Conservation (phyloP, 129 eudicot genomes). For the Glebionis coronaria region DNA sequence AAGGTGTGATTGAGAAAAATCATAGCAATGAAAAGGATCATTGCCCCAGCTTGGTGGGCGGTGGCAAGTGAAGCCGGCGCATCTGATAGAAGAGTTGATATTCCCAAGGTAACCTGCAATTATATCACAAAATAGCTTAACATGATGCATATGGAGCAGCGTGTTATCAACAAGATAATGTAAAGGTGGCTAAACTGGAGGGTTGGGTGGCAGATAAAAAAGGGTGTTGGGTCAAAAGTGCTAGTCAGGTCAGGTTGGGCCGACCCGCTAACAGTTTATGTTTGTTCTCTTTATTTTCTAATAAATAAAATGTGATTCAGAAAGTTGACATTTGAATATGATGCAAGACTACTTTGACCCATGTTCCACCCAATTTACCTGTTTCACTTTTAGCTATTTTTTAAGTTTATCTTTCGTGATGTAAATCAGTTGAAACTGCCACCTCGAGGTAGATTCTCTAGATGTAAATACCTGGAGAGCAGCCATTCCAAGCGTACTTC, state of each 20-base stretch:
- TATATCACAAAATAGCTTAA: slow-evolving; percentile 3
- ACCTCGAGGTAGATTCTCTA: neutral
- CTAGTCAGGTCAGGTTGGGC: neutral
- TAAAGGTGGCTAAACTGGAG: neutral
- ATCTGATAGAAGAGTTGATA: slow-evolving; percentile 77
- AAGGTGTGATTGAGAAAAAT: slow-evolving; percentile 79
- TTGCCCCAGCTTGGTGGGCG: slow-evolving; percentile 98
- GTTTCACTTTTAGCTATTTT: neutral
- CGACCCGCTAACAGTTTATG: too few species aligned
- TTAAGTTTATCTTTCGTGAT: neutral
- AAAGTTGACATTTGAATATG: too few species aligned
- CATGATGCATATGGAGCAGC: neutral
- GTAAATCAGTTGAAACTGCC: neutral
- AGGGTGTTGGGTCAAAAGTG: neutral
- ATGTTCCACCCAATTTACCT: neutral
- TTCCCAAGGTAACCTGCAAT: slow-evolving; percentile 86
- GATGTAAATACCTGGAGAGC: slow-evolving; percentile 67
- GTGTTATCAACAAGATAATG: neutral
- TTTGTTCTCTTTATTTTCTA: too few species aligned
- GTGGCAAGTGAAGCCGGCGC: slow-evolving; percentile 90
- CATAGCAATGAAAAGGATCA: slow-evolving; percentile 79
- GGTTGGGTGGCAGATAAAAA: neutral
- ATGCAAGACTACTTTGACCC: neutral
- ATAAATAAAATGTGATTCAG: too few species aligned
- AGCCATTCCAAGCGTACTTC: slow-evolving; percentile 94